phyloP scores from a whole-genome alignment of 2,329 filamentous ascomycete genomes.

The Neobulgaria alba region DNA sequence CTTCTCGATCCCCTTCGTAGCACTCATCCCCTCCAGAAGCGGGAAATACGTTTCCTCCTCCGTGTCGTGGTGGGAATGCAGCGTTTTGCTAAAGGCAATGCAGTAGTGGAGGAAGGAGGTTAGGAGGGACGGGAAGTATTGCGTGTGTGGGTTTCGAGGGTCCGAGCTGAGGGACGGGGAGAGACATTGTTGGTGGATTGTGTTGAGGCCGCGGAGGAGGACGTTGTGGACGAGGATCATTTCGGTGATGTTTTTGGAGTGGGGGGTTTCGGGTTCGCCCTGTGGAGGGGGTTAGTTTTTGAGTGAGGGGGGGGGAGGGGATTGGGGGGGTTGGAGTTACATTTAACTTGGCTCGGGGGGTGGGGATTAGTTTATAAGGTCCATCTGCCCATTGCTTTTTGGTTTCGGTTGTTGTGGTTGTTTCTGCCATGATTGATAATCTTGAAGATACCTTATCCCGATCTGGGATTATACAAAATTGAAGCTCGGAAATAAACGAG shows the following conservation, averaged over 20 bases:
- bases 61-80: conserved; percentile 32
- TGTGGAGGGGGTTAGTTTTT: neutral
- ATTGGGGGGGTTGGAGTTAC: neutral
- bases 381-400: conserved; percentile 11
- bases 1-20: conserved; percentile 32
- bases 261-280: conserved; percentile 2
- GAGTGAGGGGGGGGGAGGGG: neutral
- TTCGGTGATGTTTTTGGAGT: conserved; percentile 26
- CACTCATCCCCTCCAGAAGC: conserved; percentile 29
- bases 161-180: neutral
- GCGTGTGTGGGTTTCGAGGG: neutral
- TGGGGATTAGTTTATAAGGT: conserved; percentile 10
- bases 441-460: too few relatives aligned
- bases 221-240: conserved; percentile 31
- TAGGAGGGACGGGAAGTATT: conserved; percentile 27
- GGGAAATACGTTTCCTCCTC: conserved; percentile 36
- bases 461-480: too few relatives aligned
- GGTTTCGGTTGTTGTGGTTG: neutral
- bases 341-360: conserved; percentile 2
- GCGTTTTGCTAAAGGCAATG: conserved; percentile 15
- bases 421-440: neutral
- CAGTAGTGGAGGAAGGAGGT: conserved; percentile 28
- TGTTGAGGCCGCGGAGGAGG: conserved; percentile 32
- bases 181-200: conserved; percentile 28
- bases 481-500: too few relatives aligned